phyloP scores from a whole-genome alignment of 768 basidiomycete species.

The Gyrodon lividus region DNA sequence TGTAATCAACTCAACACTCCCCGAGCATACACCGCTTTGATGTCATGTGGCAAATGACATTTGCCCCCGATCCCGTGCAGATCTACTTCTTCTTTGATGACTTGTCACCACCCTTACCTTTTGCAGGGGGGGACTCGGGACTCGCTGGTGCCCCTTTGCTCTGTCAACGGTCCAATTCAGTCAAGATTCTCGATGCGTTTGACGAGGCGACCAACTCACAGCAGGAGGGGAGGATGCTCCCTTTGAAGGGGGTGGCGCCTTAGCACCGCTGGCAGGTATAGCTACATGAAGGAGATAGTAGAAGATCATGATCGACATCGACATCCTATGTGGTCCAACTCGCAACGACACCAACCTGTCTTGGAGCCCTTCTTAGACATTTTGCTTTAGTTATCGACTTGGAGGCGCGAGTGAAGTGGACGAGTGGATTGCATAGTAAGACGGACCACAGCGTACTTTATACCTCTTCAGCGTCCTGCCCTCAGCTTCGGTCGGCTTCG shows the following conservation, averaged over 20 bases:
- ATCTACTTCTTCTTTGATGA: conserved; percentile 31
- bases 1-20: neutral
- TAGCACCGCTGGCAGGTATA: conserved; percentile 12
- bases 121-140: conserved; percentile 29
- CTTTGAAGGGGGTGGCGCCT: conserved; percentile 23
- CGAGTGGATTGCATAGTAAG: neutral
- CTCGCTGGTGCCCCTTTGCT: conserved; percentile 17
- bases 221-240: conserved; percentile 13
- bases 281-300: conserved; percentile 6
- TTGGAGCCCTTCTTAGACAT: conserved; percentile 28
- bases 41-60: conserved; percentile 3
- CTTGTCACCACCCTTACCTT: conserved; percentile 26
- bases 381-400: conserved; percentile 5
- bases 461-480: conserved; percentile 25
- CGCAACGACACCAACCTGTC: conserved; percentile 22
- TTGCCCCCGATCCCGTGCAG: neutral
- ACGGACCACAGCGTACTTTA: conserved; percentile 18
- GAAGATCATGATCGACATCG: conserved; percentile 16
- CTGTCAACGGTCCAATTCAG: conserved; percentile 7
- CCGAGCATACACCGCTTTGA: neutral
- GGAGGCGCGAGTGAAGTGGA: conserved; percentile 3
- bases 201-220: conserved; percentile 9
- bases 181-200: neutral
- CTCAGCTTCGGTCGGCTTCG: conserved; percentile 24
- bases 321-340: conserved; percentile 1